Percentiles rank a stretch among this genome's conserved stretches.
phyloP scores from a whole-genome alignment of 441 rosid genomes.

The Euphorbia celastroides region DNA sequence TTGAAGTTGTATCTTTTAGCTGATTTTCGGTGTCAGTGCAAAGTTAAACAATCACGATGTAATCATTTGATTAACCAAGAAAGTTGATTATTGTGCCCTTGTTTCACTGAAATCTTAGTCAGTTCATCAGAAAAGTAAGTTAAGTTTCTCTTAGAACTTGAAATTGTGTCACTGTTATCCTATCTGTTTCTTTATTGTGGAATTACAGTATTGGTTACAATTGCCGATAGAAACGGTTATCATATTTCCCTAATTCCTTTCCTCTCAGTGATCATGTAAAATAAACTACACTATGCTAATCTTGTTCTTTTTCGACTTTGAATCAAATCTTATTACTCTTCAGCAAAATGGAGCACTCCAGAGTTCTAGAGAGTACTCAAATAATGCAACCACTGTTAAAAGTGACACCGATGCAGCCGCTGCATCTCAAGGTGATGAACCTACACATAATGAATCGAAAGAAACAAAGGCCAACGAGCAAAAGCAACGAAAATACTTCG shows the following conservation, averaged over 20 bases:
- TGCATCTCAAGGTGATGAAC: slow-evolving; percentile 19
- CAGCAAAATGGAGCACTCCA: slow-evolving; percentile 21
- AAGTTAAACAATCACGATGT: background rate
- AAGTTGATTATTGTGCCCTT: background rate
- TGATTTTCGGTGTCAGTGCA: background rate
- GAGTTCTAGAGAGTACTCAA: slow-evolving; percentile 7
- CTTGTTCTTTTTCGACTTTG: background rate
- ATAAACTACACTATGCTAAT: background rate
- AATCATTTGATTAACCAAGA: background rate
- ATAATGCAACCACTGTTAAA: slow-evolving; percentile 4
- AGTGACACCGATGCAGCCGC: slow-evolving; percentile 11
- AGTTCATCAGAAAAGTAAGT: background rate
- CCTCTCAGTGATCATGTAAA: background rate
- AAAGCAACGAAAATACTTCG: slow-evolving; percentile 65
- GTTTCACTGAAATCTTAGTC: background rate
- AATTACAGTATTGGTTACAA: background rate
- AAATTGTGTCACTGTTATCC: background rate
- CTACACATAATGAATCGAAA: slow-evolving; percentile 19
- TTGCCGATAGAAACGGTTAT: too few relatives aligned
- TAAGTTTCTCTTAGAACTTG: background rate
- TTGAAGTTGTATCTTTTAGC: background rate
- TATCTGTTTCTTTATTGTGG: too few relatives aligned
- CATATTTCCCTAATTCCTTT: background rate
- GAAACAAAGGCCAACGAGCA: slow-evolving; percentile 17
- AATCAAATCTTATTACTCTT: slow-evolving; percentile 2